A percentile compares a stretch with the other conserved stretches of the same genome.
phyloP scores from a whole-genome alignment of 768 basidiomycete genomes.

The Tricholoma terreum region DNA sequence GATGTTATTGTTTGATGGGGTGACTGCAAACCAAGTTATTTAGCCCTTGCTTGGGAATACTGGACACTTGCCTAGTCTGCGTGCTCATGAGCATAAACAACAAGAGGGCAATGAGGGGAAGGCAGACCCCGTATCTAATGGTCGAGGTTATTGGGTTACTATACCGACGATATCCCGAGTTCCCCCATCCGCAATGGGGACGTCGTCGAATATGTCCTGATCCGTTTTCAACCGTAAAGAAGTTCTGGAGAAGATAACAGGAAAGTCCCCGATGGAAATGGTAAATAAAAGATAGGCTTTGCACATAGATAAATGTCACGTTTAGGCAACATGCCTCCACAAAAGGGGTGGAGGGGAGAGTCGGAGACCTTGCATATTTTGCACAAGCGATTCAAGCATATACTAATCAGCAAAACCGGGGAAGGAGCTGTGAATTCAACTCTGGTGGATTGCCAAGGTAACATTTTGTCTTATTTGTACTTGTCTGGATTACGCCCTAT shows the following conservation, averaged over 20 bases:
- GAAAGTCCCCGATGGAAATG: too few relatives aligned
- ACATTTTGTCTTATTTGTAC: too few relatives aligned
- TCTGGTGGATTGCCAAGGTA: too few relatives aligned
- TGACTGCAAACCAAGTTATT: not conserved
- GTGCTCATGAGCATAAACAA: not conserved
- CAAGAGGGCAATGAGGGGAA: not conserved
- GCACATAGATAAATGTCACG: too few relatives aligned
- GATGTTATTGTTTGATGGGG: not conserved
- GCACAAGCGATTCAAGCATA: too few relatives aligned
- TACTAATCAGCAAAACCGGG: too few relatives aligned
- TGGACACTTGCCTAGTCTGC: not conserved
- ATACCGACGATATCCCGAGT: not conserved
- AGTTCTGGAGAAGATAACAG: not conserved
- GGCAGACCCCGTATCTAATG: not conserved
- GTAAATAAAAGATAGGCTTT: too few relatives aligned
- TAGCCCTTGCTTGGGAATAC: not conserved
- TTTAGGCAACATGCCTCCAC: too few relatives aligned
- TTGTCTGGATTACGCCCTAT: too few relatives aligned
- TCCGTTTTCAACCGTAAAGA: not conserved
- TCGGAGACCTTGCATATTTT: too few relatives aligned
- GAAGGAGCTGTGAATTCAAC: too few relatives aligned
- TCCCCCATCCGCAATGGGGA: not conserved
- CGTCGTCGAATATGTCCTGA: not conserved
- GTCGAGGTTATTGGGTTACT: not conserved
- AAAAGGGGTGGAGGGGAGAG: too few relatives aligned